These are phyloP conservation scores for Paraphoma sp. DNA, from an alignment of 2,329 filamentous ascomycete genomes.

Conservation along the genomic window DNA sequence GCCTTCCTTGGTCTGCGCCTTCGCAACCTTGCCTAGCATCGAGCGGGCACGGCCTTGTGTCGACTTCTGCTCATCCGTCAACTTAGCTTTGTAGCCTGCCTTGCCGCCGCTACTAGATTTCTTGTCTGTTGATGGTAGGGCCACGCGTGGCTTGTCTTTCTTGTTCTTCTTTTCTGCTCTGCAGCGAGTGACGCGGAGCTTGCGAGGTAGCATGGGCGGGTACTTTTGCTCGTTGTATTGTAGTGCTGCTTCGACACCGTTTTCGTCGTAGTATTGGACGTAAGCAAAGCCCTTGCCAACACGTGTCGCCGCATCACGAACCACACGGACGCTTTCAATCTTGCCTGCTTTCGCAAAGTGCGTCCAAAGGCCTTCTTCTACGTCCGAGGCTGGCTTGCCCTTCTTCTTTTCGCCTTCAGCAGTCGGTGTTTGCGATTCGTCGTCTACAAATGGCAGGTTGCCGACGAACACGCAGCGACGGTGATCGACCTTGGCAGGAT, in stretches of 20 bases:
- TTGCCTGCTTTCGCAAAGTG: slow-evolving; percentile 78
- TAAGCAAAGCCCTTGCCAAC: slow-evolving; percentile 98
- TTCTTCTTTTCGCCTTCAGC: slow-evolving; percentile 73
- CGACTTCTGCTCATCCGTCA: slow-evolving; percentile 72
- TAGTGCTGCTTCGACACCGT: slow-evolving; percentile 88
- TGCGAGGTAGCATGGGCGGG: slow-evolving; percentile 89
- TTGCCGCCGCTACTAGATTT: slow-evolving; percentile 26
- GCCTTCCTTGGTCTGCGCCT: slow-evolving; percentile 68
- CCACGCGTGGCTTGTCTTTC: slow-evolving; percentile 39
- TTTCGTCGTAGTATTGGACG: slow-evolving; percentile 89
- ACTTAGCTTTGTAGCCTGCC: slow-evolving; percentile 72
- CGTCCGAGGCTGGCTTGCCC: slow-evolving; percentile 77
- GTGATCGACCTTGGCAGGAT: slow-evolving; percentile 82
- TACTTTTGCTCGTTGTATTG: slow-evolving; percentile 90
- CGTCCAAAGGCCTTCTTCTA: slow-evolving; percentile 92
- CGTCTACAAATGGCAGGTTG: slow-evolving; percentile 94
- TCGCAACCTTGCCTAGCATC: slow-evolving; percentile 74
- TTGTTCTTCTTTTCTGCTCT: slow-evolving; percentile 64
- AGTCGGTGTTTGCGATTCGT: slow-evolving; percentile 73
- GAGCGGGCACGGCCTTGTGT: slow-evolving; percentile 75
- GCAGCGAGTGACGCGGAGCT: slow-evolving; percentile 84
- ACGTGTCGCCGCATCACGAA: slow-evolving; percentile 86
- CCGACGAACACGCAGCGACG: slow-evolving; percentile 94
- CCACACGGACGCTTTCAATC: slow-evolving; percentile 91
- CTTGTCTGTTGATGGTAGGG: slow-evolving; percentile 39